Evolutionary conservation across 345 rosid species (phyloP).

Genomic region (Euphorbia lathyris): DNA sequence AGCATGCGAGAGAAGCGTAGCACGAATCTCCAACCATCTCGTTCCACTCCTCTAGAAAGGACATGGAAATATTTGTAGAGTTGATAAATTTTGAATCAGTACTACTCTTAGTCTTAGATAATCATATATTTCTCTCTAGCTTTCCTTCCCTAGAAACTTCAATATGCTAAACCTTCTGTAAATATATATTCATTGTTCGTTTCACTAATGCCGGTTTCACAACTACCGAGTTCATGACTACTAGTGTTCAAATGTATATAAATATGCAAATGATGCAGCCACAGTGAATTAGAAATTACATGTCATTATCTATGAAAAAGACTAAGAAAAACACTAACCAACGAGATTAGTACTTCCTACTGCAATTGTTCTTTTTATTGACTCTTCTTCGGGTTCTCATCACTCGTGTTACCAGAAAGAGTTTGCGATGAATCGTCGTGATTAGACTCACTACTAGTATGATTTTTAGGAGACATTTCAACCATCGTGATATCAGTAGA

Average conservation of each 20-base stretch:
- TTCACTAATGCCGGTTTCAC: background rate
- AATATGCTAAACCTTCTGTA: background rate
- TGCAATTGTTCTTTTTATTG: constrained; percentile 1
- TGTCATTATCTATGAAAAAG: background rate
- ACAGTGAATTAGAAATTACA: background rate
- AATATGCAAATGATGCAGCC: background rate
- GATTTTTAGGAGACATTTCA: constrained; percentile 29
- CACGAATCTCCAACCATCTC: constrained; percentile 92
- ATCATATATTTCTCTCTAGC: background rate
- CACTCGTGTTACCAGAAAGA: constrained; percentile 13
- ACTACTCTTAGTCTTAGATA: background rate
- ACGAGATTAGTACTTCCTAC: background rate
- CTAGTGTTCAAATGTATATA: background rate
- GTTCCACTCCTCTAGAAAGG: constrained; percentile 78
- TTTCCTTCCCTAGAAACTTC: background rate
- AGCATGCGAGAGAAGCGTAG: constrained; percentile 94
- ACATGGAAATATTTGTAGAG: constrained; percentile 65
- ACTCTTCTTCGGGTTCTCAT: constrained; percentile 20
- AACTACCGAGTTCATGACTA: background rate
- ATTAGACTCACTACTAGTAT: background rate
- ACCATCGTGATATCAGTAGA: constrained; percentile 41
- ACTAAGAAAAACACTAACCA: background rate
- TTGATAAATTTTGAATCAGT: background rate
- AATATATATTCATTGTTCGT: background rate
- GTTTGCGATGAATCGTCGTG: constrained; percentile 19